A percentile compares a stretch with the other conserved stretches of the same genome.
Conservation (phyloP, 2,329 filamentous ascomycete species). For the Coniochaeta sp. region DNA sequence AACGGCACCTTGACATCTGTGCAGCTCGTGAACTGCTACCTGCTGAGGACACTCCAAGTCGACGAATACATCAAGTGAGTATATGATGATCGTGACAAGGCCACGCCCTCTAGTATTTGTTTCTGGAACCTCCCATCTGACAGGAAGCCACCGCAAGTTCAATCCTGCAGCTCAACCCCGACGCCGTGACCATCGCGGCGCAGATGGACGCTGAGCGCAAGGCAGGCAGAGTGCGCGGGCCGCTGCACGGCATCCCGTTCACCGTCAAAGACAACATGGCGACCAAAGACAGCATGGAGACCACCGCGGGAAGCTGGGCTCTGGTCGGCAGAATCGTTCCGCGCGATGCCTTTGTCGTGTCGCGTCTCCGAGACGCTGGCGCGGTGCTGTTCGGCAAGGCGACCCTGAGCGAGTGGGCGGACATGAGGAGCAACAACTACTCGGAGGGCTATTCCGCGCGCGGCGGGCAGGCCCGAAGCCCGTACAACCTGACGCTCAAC, state of each 20-base stretch:
- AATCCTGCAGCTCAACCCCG: constrained; percentile 56
- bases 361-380: constrained; percentile 54
- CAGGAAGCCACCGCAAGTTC: constrained; percentile 29
- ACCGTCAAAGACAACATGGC: constrained; percentile 69
- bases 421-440: constrained; percentile 61
- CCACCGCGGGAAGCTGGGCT: constrained; percentile 63
- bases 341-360: constrained; percentile 59
- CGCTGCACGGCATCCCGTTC: constrained; percentile 69
- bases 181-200: constrained; percentile 54
- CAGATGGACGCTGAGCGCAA: constrained; percentile 33
- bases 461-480: constrained; percentile 9
- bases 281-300: constrained; percentile 59
- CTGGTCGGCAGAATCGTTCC: constrained; percentile 59
- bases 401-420: constrained; percentile 66
- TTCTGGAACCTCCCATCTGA: not conserved
- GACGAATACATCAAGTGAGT: constrained; percentile 56
- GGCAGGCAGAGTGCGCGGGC: constrained; percentile 49
- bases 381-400: constrained; percentile 67
- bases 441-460: constrained; percentile 50
- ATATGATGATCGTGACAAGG: not conserved
- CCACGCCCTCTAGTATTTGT: not conserved
- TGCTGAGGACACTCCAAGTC: constrained; percentile 53
- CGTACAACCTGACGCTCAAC: constrained; percentile 11
- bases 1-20: constrained; percentile 48
- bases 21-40: constrained; percentile 55